Base-by-base conservation (phyloP, 176 grass and related monocot species). In the Otatea glauca region DNA sequence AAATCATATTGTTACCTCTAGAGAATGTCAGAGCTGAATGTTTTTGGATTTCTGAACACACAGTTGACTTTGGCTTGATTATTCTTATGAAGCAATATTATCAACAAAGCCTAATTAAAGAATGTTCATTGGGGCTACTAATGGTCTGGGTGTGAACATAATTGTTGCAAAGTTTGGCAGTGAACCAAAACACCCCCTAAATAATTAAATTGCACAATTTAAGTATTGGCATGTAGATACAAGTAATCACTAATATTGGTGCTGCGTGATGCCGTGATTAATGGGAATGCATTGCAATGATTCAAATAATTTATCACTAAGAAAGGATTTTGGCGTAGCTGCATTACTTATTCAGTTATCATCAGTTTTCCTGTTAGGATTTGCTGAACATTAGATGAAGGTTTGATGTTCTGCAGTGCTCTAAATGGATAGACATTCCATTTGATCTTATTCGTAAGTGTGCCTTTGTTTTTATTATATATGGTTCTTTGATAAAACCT, bases 311-410 rank as follows among this genome's bases (percentile, higher is more conserved):
- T 29, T 79, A 35, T 34, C 27, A 51, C 62, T 42, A 53, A 68
- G 34, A 68, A 41, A 41, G 7, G 42, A 25, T 76, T 76, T 39
- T 0, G 5, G 43, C 59, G 9, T 68, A 48, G 38, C 39, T 70
- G 53, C 24, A 77, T 86, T 20, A 14, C 41, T 9, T 42, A 9
- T 42, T 72, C 1, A 42, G 41, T 32, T 6, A 29, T 51, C 13
- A 42, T 63, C 41, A 9, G 13, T 83, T 60, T 58, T 70, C 25
- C 29, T 50, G 4, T 76, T 59, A 62, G 63, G 25, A 87, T 69
- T 60, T 76, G 29, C 41, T 13, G 29, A 69, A 58, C 20, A 42
- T 38, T 37, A 27, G 24, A 12, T 76, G 18, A 42, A 42, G 10
- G 35, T 41, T 55, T 70, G 34, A 70, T 56, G 13, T 42, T 81